Conservation (phyloP, 768 basidiomycete genomes). For the Tricholoma hemisulphureum region DNA sequence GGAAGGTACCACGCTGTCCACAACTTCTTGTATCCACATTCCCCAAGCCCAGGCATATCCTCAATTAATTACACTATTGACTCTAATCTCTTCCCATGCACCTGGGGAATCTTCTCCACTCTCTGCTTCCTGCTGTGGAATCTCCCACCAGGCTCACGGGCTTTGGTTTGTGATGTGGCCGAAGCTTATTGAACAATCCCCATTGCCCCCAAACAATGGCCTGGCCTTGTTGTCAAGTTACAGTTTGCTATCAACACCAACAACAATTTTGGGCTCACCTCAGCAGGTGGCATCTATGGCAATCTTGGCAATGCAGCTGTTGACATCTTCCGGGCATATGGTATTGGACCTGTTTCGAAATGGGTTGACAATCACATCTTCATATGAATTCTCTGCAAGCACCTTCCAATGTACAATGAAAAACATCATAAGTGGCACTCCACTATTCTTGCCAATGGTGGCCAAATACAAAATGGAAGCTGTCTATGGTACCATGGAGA, state of each 20-base stretch:
- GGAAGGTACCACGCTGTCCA: conserved; percentile 24
- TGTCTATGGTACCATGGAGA: not conserved
- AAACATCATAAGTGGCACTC: not conserved
- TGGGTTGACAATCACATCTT: conserved; percentile 27
- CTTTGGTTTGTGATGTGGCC: conserved; percentile 8
- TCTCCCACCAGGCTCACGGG: conserved; percentile 11
- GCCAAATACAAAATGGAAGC: not conserved
- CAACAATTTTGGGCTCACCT: not conserved
- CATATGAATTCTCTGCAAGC: conserved; percentile 7
- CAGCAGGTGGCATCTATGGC: conserved; percentile 3
- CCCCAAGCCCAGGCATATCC: not conserved
- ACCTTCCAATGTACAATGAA: not conserved
- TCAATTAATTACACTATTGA: conserved; percentile 24
- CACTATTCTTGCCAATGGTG: not conserved
- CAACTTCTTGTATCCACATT: conserved; percentile 23
- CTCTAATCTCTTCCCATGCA: conserved; percentile 30
- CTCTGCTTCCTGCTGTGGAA: not conserved
- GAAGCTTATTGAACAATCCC: conserved; percentile 15
- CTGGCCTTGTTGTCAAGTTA: conserved; percentile 2
- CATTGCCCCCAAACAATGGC: conserved; percentile 8
- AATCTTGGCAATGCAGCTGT: not conserved
- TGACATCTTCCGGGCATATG: conserved; percentile 19
- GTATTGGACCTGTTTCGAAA: conserved; percentile 23
- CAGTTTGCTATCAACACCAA: not conserved
- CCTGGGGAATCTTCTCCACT: conserved; percentile 25